A percentile compares a stretch with the other conserved stretches of the same genome.
These are phyloP conservation scores for Lentinula boryana DNA, from an alignment of 768 basidiomycete species.

Conservation along the genomic window DNA sequence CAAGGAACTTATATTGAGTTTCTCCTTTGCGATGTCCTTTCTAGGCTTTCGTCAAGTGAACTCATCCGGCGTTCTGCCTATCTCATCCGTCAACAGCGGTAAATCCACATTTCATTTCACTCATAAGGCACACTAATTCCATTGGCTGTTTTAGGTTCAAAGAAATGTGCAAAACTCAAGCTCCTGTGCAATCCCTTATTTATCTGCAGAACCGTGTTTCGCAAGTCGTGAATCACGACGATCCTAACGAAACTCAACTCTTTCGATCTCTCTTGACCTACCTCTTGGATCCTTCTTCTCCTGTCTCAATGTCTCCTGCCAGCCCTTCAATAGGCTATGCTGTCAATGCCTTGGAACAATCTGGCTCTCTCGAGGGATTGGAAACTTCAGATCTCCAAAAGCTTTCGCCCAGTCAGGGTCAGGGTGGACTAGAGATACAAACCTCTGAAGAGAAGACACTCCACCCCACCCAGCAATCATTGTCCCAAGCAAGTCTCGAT, in stretches of 20 bases:
- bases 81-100: slow-evolving; percentile 70
- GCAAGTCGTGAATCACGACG: slow-evolving; percentile 62
- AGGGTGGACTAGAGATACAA: slow-evolving; percentile 10
- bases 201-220: slow-evolving; percentile 71
- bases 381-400: no score
- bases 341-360: background rate
- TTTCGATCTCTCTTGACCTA: slow-evolving; percentile 67
- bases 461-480: slow-evolving; percentile 9
- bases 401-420: background rate
- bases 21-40: background rate
- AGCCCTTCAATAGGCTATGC: background rate
- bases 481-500: slow-evolving; percentile 45
- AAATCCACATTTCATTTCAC: slow-evolving; percentile 18
- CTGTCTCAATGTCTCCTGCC: slow-evolving; percentile 9
- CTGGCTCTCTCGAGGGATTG: background rate
- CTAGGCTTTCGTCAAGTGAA: slow-evolving; percentile 57
- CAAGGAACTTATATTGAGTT: background rate
- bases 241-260: slow-evolving; percentile 50
- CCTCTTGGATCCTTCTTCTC: slow-evolving; percentile 37
- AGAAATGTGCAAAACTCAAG: slow-evolving; percentile 65
- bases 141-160: slow-evolving; percentile 49
- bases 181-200: slow-evolving; percentile 57
- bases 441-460: slow-evolving; percentile 14
- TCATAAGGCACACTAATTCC: background rate
- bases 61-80: slow-evolving; percentile 60